Evolutionary conservation across 2,329 filamentous ascomycete genomes (phyloP).

Genomic region (Arthrobotrys conoides): DNA sequence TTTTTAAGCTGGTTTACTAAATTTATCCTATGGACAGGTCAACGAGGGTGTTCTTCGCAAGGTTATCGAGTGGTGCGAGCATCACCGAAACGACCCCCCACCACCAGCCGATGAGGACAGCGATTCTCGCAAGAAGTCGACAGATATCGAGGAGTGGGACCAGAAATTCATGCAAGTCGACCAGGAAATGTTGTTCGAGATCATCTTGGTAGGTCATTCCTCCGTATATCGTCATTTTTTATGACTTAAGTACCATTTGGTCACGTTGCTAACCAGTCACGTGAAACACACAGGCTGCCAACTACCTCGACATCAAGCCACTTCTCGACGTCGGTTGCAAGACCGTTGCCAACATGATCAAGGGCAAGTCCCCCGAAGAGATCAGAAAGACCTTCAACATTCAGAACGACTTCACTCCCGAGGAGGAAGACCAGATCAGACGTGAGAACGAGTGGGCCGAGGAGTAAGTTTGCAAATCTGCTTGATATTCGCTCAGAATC

Average conservation of each 20-base stretch:
- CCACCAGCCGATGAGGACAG: conserved; percentile 87
- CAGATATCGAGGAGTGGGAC: conserved; percentile 99
- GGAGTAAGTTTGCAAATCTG: conserved; percentile 72
- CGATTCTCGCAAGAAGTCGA: conserved; percentile 96
- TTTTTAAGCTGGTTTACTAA: not conserved
- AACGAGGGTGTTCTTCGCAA: conserved; percentile 95
- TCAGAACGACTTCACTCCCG: conserved; percentile 98
- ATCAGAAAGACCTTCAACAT: conserved; percentile 99
- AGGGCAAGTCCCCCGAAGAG: conserved; percentile 99
- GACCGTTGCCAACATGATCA: conserved; percentile 99
- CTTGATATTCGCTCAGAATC: not conserved
- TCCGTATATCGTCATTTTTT: not conserved
- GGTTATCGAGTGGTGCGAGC: conserved; percentile 97
- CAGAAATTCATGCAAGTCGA: conserved; percentile 99
- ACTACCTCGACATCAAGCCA: conserved; percentile 99
- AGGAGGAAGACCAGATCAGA: conserved; percentile 98
- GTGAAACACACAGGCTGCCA: conserved; percentile 78
- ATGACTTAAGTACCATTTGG: not conserved
- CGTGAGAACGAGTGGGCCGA: conserved; percentile 93
- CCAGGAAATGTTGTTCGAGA: conserved; percentile 99
- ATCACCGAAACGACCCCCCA: conserved; percentile 92
- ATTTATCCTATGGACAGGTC: conserved; percentile 72
- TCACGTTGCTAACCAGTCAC: conserved; percentile 56
- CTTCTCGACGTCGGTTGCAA: conserved; percentile 98
- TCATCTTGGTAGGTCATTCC: conserved; percentile 82